Conservation (phyloP, 495 filamentous ascomycete genomes). For the Penicillium cataractarum region DNA sequence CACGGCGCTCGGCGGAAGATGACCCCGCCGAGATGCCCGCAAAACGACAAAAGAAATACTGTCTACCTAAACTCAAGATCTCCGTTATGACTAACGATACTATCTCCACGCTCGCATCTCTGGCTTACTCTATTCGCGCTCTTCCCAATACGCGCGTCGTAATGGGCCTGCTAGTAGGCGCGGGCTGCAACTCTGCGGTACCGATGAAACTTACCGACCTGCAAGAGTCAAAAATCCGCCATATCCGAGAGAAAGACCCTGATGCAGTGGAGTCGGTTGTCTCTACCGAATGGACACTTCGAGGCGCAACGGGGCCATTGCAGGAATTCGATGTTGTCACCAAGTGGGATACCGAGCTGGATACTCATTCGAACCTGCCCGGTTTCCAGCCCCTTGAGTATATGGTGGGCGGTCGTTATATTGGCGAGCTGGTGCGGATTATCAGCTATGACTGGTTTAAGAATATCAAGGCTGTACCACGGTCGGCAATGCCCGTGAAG, state of each 20-base stretch:
- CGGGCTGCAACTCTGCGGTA: slow-evolving; percentile 76
- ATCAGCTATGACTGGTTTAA: slow-evolving; percentile 65
- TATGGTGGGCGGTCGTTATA: slow-evolving; percentile 74
- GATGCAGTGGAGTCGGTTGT: slow-evolving; percentile 61
- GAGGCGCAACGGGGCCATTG: slow-evolving; percentile 63
- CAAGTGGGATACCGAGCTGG: slow-evolving; percentile 66
- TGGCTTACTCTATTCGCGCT: slow-evolving; percentile 62
- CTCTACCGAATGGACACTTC: slow-evolving; percentile 81
- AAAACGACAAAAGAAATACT: slow-evolving; percentile 39
- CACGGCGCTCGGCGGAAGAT: slow-evolving; percentile 32
- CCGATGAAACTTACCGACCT: slow-evolving; percentile 64
- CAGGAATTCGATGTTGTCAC: slow-evolving; percentile 59
- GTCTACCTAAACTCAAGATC: slow-evolving; percentile 64
- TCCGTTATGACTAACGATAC: slow-evolving; percentile 77
- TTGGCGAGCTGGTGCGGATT: slow-evolving; percentile 72
- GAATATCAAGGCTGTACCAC: slow-evolving; percentile 27
- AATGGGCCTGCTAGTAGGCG: slow-evolving; percentile 76
- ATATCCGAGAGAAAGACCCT: slow-evolving; percentile 33
- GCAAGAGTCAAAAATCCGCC: slow-evolving; percentile 56
- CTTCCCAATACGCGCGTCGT: slow-evolving; percentile 65
- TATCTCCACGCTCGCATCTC: slow-evolving; percentile 71
- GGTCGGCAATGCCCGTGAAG: slow-evolving; percentile 47
- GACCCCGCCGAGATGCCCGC: slow-evolving; percentile 24
- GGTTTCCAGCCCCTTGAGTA: slow-evolving; percentile 84
- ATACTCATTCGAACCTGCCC: slow-evolving; percentile 60